A percentile compares a stretch with the other conserved stretches of the same genome.
These are phyloP conservation scores for Botryobasidium botryosum DNA, from an alignment of 768 basidiomycete species.

Conservation along the genomic window DNA sequence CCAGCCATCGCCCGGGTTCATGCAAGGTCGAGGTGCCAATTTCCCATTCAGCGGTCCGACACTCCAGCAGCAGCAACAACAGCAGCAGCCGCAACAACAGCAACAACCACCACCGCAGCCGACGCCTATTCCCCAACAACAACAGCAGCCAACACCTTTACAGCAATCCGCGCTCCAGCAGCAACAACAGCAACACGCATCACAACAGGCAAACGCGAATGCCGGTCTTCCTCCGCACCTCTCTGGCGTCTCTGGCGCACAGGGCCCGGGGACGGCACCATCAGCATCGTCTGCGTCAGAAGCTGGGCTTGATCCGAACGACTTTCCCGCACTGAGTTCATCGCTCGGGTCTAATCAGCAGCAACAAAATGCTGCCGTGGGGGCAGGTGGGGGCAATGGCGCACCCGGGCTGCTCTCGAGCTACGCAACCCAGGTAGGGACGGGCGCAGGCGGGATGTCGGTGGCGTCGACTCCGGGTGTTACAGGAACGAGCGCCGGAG, in stretches of 20 bases:
- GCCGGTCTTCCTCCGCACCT: not conserved
- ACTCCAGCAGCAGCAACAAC: conserved; percentile 13
- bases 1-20: too few species aligned
- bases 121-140: conserved; percentile 19
- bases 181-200: not conserved
- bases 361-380: conserved; percentile 13
- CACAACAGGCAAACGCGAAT: not conserved
- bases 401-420: conserved; percentile 33
- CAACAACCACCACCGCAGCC: conserved; percentile 17
- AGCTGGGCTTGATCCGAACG: conserved; percentile 68
- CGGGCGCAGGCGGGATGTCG: too few species aligned
- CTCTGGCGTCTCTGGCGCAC: not conserved
- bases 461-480: conserved; percentile 22
- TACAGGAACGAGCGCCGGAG: conserved; percentile 19
- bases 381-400: conserved; percentile 14
- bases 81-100: conserved; percentile 5
- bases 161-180: conserved; percentile 24
- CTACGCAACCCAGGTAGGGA: conserved; percentile 71
- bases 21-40: too few species aligned
- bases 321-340: conserved; percentile 71
- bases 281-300: conserved; percentile 53
- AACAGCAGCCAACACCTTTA: conserved; percentile 30
- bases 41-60: too few species aligned
- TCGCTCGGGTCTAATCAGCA: conserved; percentile 32
- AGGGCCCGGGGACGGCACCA: too few species aligned